A percentile compares a stretch with the other conserved stretches of the same genome.
Conservation (phyloP, 257 asterid species). For the Lycium ferocissimum region DNA sequence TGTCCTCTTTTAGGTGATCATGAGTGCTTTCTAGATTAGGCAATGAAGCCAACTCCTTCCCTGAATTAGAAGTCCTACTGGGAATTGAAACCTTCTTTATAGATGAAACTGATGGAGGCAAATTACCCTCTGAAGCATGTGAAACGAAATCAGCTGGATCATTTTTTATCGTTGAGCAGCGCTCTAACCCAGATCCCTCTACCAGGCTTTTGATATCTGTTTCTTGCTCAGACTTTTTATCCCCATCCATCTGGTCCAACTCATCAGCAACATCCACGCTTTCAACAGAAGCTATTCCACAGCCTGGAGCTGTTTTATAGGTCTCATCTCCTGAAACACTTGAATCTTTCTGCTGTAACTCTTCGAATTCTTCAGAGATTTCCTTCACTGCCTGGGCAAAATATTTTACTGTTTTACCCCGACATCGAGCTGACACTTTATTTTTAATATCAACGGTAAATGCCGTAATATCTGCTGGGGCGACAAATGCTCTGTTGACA, state of each 20-base stretch:
- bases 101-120: slow-evolving; percentile 41
- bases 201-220: slow-evolving; percentile 47
- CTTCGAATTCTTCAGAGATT: slow-evolving; percentile 79
- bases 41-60: slow-evolving; percentile 44
- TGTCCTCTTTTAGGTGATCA: slow-evolving; percentile 45
- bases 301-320: slow-evolving; percentile 44
- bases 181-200: slow-evolving; percentile 55
- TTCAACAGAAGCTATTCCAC: slow-evolving; percentile 50
- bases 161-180: slow-evolving; percentile 54
- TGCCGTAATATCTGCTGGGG: slow-evolving; percentile 82
- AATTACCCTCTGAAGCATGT: slow-evolving; percentile 41
- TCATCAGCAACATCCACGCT: slow-evolving; percentile 49
- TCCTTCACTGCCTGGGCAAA: slow-evolving; percentile 83
- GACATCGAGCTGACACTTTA: slow-evolving; percentile 71
- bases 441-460: slow-evolving; percentile 71
- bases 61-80: slow-evolving; percentile 35
- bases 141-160: slow-evolving; percentile 43
- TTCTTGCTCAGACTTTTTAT: slow-evolving; percentile 36
- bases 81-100: slow-evolving; percentile 46
- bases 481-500: slow-evolving; percentile 84
- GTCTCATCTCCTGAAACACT: slow-evolving; percentile 54
- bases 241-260: slow-evolving; percentile 42
- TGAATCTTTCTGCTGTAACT: slow-evolving; percentile 54
- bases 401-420: slow-evolving; percentile 62
- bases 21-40: slow-evolving; percentile 43